phyloP scores from a whole-genome alignment of 2,329 filamentous ascomycete genomes.

The Aspergillus hortae region DNA sequence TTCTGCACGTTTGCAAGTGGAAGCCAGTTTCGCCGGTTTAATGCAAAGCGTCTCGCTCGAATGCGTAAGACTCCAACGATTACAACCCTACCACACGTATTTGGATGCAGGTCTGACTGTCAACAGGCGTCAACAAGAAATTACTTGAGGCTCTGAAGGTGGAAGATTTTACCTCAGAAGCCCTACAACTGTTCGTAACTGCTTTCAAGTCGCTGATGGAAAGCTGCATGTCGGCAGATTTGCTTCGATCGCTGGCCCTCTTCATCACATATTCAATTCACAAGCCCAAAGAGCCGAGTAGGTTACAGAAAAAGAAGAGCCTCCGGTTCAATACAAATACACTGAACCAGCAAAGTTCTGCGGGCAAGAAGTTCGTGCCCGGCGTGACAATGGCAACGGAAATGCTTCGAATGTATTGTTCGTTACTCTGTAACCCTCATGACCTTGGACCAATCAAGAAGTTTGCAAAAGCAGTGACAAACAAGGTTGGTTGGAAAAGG shows the following conservation, averaged over 20 bases:
- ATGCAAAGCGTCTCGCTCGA: constrained; percentile 76
- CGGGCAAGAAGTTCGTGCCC: constrained; percentile 42
- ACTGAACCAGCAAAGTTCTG: constrained; percentile 27
- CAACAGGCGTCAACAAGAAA: constrained; percentile 77
- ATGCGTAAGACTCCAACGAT: constrained; percentile 66
- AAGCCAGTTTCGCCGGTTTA: constrained; percentile 91
- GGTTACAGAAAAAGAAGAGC: constrained; percentile 46
- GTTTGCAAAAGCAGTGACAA: constrained; percentile 91
- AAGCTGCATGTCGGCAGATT: constrained; percentile 76
- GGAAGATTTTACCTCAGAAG: constrained; percentile 69
- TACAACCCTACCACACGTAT: neutral
- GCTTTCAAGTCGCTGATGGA: constrained; percentile 77
- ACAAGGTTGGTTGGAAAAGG: constrained; percentile 62
- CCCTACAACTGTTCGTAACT: constrained; percentile 70
- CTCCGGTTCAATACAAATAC: constrained; percentile 31
- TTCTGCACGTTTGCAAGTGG: constrained; percentile 84
- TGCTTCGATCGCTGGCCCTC: constrained; percentile 79
- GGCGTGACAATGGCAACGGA: constrained; percentile 70
- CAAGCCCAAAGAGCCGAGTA: constrained; percentile 46
- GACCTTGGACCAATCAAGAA: constrained; percentile 70
- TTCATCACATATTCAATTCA: constrained; percentile 94
- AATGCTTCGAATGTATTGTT: constrained; percentile 73
- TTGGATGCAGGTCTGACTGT: constrained; percentile 14
- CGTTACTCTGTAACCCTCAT: constrained; percentile 70
- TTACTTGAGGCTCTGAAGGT: constrained; percentile 86